Percentiles rank a stretch among this genome's conserved stretches.
These are phyloP conservation scores for Polygonum aviculare DNA, from an alignment of 148 eudicot species.

Conservation along the genomic window DNA sequence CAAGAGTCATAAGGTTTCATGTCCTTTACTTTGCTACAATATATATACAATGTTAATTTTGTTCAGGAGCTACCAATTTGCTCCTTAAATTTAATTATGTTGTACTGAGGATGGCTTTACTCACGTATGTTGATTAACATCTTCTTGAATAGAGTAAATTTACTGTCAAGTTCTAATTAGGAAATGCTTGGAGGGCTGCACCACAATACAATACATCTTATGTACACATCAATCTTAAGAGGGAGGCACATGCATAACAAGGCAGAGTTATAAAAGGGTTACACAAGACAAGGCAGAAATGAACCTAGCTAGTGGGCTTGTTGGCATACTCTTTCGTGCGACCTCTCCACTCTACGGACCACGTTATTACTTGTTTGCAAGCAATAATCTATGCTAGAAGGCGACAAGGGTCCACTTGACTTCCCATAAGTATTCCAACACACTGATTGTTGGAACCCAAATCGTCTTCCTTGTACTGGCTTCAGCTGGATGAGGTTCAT, in stretches of 20 bases:
- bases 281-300: no score
- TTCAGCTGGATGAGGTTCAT: conserved; percentile 37
- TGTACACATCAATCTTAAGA: neutral
- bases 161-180: no score
- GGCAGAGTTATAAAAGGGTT: neutral
- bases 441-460: conserved; percentile 26
- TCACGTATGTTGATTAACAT: no score
- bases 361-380: conserved; percentile 32
- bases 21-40: no score
- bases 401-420: conserved; percentile 44
- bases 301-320: neutral
- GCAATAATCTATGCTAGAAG: conserved; percentile 58
- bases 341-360: conserved; percentile 23
- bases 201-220: neutral
- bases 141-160: no score
- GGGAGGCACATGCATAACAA: neutral
- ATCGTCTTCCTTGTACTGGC: neutral
- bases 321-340: conserved; percentile 29
- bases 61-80: no score
- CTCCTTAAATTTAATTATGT: no score
- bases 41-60: no score
- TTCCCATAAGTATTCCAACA: conserved; percentile 72
- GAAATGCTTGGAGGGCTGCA: neutral
- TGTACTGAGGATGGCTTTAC: no score
- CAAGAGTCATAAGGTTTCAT: no score